phyloP scores from a whole-genome alignment of 169 alveolate genomes.

The Fabrea salina region DNA sequence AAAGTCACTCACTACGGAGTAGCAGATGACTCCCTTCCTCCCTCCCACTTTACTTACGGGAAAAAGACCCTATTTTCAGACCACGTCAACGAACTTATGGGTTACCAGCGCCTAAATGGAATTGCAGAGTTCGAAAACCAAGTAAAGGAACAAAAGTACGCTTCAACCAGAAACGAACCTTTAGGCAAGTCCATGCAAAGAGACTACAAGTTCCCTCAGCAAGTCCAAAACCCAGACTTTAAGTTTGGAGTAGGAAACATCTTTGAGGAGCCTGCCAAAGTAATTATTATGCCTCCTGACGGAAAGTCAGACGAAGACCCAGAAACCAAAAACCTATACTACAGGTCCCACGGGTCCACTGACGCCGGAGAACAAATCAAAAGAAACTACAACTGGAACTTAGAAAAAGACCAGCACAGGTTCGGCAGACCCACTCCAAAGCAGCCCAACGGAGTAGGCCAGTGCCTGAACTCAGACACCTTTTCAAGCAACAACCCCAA shows the following conservation, averaged over 20 bases:
- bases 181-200: slow-evolving; percentile 56
- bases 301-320: slow-evolving; percentile 42
- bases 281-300: slow-evolving; percentile 61
- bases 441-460: slow-evolving; percentile 60
- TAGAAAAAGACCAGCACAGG: slow-evolving; percentile 61
- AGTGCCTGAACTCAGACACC: slow-evolving; percentile 61
- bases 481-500: slow-evolving; percentile 60
- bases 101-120: slow-evolving; percentile 50
- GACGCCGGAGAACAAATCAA: slow-evolving; percentile 68
- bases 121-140: slow-evolving; percentile 54
- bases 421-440: slow-evolving; percentile 67
- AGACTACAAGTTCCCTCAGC: slow-evolving; percentile 63
- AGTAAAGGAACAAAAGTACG: slow-evolving; percentile 65
- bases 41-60: slow-evolving; percentile 49
- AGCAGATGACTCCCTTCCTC: slow-evolving; percentile 57
- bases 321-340: slow-evolving; percentile 37
- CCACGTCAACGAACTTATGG: slow-evolving; percentile 51
- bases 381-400: slow-evolving; percentile 69
- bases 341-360: slow-evolving; percentile 61
- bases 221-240: slow-evolving; percentile 37
- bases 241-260: slow-evolving; percentile 60
- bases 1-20: slow-evolving; percentile 68
- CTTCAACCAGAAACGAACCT: slow-evolving; percentile 64
- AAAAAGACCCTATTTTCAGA: slow-evolving; percentile 56
- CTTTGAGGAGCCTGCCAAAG: slow-evolving; percentile 61